Conservation (phyloP, 306 rosid species). For the Corylus americana region DNA sequence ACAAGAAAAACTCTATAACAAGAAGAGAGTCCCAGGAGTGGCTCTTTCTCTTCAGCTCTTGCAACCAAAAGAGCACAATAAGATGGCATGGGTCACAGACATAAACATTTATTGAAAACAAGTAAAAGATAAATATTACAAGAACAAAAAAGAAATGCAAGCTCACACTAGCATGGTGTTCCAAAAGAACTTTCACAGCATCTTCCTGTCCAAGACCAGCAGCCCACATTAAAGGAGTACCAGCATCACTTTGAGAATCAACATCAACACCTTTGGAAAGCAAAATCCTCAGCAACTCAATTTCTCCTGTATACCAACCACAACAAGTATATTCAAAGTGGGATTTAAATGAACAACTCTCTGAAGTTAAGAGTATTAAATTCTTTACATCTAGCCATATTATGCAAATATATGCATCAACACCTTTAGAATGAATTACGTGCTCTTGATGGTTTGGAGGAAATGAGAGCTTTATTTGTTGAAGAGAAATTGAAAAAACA, state of each 20-base stretch:
- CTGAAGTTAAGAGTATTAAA: not conserved
- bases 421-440: no score
- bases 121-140: not conserved
- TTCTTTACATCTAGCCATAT: not conserved
- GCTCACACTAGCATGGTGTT: conserved; percentile 76
- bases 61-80: not conserved
- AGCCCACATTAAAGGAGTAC: conserved; percentile 94
- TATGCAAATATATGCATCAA: not conserved
- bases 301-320: conserved; percentile 61
- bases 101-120: not conserved
- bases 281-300: conserved; percentile 64
- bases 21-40: not conserved
- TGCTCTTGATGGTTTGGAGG: no score
- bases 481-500: no score
- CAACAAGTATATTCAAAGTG: conserved; percentile 17
- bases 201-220: conserved; percentile 89
- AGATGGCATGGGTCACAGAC: not conserved
- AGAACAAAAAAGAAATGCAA: conserved; percentile 11
- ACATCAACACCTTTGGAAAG: conserved; percentile 73
- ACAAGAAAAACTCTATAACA: not conserved
- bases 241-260: conserved; percentile 83
- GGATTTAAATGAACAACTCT: not conserved
- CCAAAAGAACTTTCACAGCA: conserved; percentile 67
- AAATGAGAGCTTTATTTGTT: no score
- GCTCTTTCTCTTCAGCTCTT: not conserved